These are phyloP conservation scores for Oryza glumipatula DNA, from an alignment of 176 grass and related monocot species.

Conservation along the genomic window DNA sequence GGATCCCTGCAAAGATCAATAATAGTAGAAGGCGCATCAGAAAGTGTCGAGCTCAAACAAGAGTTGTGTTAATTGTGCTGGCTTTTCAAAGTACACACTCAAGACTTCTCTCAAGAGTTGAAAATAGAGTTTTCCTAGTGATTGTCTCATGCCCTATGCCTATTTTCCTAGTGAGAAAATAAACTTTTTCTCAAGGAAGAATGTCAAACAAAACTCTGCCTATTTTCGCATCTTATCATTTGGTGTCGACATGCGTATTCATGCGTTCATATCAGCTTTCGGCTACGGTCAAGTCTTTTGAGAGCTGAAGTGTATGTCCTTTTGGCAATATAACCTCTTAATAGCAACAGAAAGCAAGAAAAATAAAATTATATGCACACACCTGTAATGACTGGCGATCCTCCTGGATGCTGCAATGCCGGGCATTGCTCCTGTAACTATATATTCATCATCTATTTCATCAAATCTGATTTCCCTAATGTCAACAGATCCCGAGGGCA, in stretches of 20 bases:
- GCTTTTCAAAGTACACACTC: constrained; percentile 18
- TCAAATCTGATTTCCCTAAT: constrained; percentile 78
- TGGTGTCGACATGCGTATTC: neutral
- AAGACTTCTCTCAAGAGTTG: constrained; percentile 11
- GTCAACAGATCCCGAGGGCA: constrained; percentile 58
- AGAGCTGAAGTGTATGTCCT: neutral
- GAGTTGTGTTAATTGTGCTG: neutral
- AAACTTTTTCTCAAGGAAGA: neutral
- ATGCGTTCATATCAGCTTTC: neutral
- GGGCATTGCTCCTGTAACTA: constrained; percentile 58
- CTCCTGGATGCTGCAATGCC: constrained; percentile 54
- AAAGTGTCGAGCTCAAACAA: neutral
- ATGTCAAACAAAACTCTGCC: neutral
- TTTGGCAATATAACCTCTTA: constrained; percentile 17
- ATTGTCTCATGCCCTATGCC: neutral
- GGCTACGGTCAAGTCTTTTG: neutral
- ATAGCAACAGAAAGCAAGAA: neutral
- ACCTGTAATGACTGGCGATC: constrained; percentile 64
- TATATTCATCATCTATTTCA: constrained; percentile 78
- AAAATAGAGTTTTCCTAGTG: neutral
- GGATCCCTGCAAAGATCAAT: constrained; percentile 49
- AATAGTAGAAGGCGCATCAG: constrained; percentile 27
- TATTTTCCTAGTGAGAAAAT: too few relatives aligned
- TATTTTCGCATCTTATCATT: neutral
- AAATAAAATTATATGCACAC: constrained; percentile 1